Base-by-base conservation (phyloP, 2,329 filamentous ascomycete genomes). In the Fusarium sp. region DNA sequence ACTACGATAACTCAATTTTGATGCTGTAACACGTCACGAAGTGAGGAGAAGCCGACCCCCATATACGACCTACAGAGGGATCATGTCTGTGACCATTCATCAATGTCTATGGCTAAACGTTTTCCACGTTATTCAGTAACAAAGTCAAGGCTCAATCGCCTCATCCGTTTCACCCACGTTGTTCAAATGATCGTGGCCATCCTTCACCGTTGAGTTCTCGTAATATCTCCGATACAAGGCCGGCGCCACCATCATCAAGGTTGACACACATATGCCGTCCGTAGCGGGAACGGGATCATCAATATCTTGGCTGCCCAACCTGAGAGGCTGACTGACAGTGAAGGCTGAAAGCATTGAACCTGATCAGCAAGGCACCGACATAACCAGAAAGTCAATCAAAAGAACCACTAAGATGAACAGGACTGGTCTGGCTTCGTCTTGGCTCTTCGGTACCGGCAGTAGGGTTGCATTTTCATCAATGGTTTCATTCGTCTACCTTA, bases 241-340 rank as follows among this genome's bases (percentile, higher is more conserved):
- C 72, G 65, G 68, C 72, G 72, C 68, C 65, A 73, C 42, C 42
- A n/a, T 28, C 36, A 57, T 41, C 68, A 73, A 67, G 66, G 70
- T 68, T 71, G 66, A 48, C 61, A 68, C 47, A 58, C 60, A 65
- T 6, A 24, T 38, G 42, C 56, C 42, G 20, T 59, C 60, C 47
- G 57, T 75, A 60, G 59, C 56, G 60, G 54, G 56, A 69, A 41
- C 34, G 47, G 59, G 42, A 62, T 28, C 59, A 48, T 66, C 34
- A 48, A 42, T 26, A 63, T 51, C 34, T 55, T 55, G 34, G 51
- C 36, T 41, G 20, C 20, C 14, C 10, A 28, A 55, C 11, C 34
- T 41, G 18, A 55, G 11, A 55, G 51, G 24, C 34, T 39, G 24
- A 24, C 18, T 3, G 24, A 32, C n/a, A 51, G 30, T 11, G 22